Evolutionary conservation across 2,329 filamentous ascomycete species (phyloP).

Genomic region (Aureobasidium sp.): DNA sequence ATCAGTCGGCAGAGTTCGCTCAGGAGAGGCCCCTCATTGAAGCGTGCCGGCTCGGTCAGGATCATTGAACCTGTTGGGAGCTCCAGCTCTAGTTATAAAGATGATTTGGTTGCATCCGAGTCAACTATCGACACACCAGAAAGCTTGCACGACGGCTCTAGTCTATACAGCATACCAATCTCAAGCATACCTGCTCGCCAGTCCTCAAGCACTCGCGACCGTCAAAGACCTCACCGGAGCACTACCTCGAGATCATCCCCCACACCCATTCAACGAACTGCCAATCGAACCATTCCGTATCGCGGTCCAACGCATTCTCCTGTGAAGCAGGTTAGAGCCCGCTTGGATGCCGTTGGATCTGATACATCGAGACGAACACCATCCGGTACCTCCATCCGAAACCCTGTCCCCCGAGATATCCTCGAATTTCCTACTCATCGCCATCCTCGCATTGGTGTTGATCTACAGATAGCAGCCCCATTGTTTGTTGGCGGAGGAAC

Average conservation of each 20-base stretch:
- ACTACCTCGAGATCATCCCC: slow-evolving; percentile 2
- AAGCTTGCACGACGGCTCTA: slow-evolving; percentile 28
- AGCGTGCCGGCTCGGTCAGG: slow-evolving; percentile 19
- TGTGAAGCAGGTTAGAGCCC: slow-evolving; percentile 34
- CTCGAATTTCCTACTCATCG: slow-evolving; percentile 40
- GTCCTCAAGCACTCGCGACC: slow-evolving; percentile 30
- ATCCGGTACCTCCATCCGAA: slow-evolving; percentile 42
- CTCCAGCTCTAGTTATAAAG: slow-evolving; percentile 13
- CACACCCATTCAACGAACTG: slow-evolving; percentile 13
- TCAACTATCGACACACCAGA: slow-evolving; percentile 20
- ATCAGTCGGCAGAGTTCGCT: slow-evolving; percentile 16
- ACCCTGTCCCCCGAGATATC: slow-evolving; percentile 38
- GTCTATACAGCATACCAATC: slow-evolving; percentile 38
- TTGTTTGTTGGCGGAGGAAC: slow-evolving; percentile 49
- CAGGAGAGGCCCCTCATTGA: slow-evolving; percentile 18
- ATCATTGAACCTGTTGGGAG: slow-evolving; percentile 16
- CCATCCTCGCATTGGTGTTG: slow-evolving; percentile 41
- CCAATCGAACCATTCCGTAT: slow-evolving; percentile 30
- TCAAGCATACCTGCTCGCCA: slow-evolving; percentile 38
- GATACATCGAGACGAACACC: slow-evolving; percentile 35
- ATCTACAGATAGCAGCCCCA: slow-evolving; percentile 41
- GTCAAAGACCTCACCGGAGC: not conserved
- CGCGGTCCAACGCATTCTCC: slow-evolving; percentile 41
- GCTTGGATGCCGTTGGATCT: slow-evolving; percentile 35
- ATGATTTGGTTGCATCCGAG: slow-evolving; percentile 17